Evolutionary conservation across 306 rosid species (phyloP).

Genomic region (Cicer judaicum): DNA sequence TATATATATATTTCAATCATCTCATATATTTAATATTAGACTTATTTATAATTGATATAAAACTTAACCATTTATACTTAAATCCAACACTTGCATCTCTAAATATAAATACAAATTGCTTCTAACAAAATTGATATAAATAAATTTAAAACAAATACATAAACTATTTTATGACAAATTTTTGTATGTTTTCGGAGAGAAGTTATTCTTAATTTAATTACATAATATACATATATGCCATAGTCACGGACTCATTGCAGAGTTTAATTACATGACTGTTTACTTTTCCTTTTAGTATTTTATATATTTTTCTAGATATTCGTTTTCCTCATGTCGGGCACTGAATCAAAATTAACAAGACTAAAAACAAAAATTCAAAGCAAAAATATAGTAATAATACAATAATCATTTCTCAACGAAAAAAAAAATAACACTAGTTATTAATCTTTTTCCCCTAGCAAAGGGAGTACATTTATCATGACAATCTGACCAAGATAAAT

Average conservation of each 20-base stretch:
- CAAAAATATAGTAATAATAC: not conserved
- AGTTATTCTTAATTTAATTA: not conserved
- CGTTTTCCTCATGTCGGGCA: not conserved
- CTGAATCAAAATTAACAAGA: not conserved
- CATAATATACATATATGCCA: not conserved
- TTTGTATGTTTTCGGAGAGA: too few species aligned
- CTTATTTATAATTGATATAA: too few species aligned
- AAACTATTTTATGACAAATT: too few species aligned
- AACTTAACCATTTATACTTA: too few species aligned
- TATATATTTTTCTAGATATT: slow-evolving; percentile 2
- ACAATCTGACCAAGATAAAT: not conserved
- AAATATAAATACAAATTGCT: too few species aligned
- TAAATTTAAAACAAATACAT: too few species aligned
- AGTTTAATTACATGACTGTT: slow-evolving; percentile 10
- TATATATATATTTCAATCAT: too few species aligned
- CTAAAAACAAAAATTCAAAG: not conserved
- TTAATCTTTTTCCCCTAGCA: not conserved
- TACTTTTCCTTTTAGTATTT: not conserved
- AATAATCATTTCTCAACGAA: slow-evolving; percentile 1
- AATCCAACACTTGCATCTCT: too few species aligned
- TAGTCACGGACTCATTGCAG: slow-evolving; percentile 28
- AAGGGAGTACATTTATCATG: not conserved
- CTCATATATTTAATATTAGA: too few species aligned
- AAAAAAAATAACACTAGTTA: not conserved
- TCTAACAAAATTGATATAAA: too few species aligned